A percentile compares a stretch with the other conserved stretches of the same genome.
These are phyloP conservation scores for Trichoderma aggressivum DNA, from an alignment of 2,329 filamentous ascomycete species.

Conservation along the genomic window DNA sequence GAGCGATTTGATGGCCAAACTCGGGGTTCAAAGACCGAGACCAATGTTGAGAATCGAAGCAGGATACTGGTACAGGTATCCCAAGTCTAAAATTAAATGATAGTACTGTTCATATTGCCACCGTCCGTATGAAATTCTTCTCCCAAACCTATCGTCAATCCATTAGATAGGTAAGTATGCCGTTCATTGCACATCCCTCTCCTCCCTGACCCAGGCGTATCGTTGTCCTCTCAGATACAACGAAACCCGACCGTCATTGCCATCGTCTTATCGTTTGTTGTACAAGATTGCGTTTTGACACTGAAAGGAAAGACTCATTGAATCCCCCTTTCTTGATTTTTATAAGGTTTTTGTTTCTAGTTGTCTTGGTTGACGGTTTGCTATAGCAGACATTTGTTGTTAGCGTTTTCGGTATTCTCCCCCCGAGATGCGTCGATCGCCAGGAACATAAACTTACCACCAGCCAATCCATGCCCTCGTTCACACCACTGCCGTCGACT, in stretches of 20 bases:
- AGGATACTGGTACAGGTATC: constrained; percentile 15
- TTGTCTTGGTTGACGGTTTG: constrained; percentile 37
- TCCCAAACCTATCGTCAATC: background rate
- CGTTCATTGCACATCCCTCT: constrained; percentile 11
- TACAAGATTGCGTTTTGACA: constrained; percentile 28
- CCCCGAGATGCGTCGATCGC: background rate
- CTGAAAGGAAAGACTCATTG: constrained; percentile 10
- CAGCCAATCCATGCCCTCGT: constrained; percentile 98
- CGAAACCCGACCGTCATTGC: constrained; percentile 27
- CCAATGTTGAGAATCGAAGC: constrained; percentile 12
- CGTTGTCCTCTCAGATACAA: constrained; percentile 30
- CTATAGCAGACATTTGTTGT: constrained; percentile 22
- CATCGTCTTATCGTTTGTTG: constrained; percentile 34
- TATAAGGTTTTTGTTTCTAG: constrained; percentile 22
- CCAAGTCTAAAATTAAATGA: constrained; percentile 22
- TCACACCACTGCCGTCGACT: constrained; percentile 90
- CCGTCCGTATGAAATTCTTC: background rate
- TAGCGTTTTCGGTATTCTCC: background rate
- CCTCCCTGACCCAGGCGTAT: constrained; percentile 21
- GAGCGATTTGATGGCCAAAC: background rate
- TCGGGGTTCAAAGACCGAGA: constrained; percentile 6
- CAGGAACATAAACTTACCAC: constrained; percentile 57
- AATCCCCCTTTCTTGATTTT: background rate
- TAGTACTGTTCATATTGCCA: constrained; percentile 20
- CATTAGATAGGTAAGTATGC: constrained; percentile 12